These are phyloP conservation scores for Ascochyta koolunga DNA, from an alignment of 2,329 filamentous ascomycete species.

Conservation along the genomic window DNA sequence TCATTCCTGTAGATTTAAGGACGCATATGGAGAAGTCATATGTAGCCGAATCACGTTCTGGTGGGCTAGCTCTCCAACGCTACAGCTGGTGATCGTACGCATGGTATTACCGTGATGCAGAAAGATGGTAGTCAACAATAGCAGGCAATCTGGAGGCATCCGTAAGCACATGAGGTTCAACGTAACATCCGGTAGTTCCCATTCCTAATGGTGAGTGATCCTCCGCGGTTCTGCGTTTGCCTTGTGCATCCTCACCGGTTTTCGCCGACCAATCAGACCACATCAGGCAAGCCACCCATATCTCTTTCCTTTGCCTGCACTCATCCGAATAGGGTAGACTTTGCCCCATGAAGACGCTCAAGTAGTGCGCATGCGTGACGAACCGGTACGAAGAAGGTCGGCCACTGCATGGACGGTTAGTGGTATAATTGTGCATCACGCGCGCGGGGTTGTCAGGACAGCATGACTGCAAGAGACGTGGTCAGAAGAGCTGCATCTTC, in stretches of 20 bases:
- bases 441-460: slow-evolving; percentile 10
- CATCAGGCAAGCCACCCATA: slow-evolving; percentile 5
- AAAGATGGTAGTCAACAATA: too few species aligned
- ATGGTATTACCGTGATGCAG: too few species aligned
- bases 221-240: slow-evolving; percentile 10
- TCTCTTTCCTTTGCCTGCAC: slow-evolving; percentile 9
- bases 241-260: slow-evolving; percentile 15
- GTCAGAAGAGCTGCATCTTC: slow-evolving; percentile 1
- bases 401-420: not conserved
- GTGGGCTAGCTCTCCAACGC: too few species aligned
- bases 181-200: not conserved
- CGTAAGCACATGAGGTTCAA: not conserved
- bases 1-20: too few species aligned
- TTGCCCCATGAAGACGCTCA: slow-evolving; percentile 5
- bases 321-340: slow-evolving; percentile 10
- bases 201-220: slow-evolving; percentile 12
- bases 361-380: slow-evolving; percentile 1
- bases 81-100: too few species aligned
- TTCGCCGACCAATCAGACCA: slow-evolving; percentile 18
- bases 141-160: not conserved
- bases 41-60: too few species aligned
- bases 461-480: not conserved
- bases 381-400: not conserved
- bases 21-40: too few species aligned
- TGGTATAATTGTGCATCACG: slow-evolving; percentile 9